A percentile compares a stretch with the other conserved stretches of the same genome.
Evolutionary conservation across 371 early-diverging fungal species (phyloP).

Genomic region (Rhizopus sp.): DNA sequence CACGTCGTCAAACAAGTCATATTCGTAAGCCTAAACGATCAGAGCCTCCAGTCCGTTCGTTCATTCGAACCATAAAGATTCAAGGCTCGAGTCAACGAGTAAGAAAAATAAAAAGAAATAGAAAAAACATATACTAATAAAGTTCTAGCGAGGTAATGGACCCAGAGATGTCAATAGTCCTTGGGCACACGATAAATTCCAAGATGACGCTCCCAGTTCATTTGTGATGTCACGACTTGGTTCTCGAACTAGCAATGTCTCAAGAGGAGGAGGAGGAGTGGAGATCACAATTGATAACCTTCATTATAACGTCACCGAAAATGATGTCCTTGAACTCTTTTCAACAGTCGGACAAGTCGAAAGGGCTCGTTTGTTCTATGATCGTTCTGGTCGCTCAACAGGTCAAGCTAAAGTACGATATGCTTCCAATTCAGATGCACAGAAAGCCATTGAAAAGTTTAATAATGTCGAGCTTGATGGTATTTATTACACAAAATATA

Average conservation of each 20-base stretch:
- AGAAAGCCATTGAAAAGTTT: constrained; percentile 43
- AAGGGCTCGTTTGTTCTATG: constrained; percentile 35
- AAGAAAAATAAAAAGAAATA: constrained; percentile 8
- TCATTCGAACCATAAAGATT: constrained; percentile 43
- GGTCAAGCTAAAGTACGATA: constrained; percentile 40
- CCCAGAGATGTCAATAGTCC: constrained; percentile 28
- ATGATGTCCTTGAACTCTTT: constrained; percentile 47
- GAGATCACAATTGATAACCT: constrained; percentile 37
- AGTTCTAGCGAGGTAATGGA: constrained; percentile 13
- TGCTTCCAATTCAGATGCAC: constrained; percentile 26
- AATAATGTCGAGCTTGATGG: constrained; percentile 47
- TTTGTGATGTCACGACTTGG: constrained; percentile 35
- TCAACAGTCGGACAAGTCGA: constrained; percentile 38
- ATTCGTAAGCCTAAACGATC: constrained; percentile 31
- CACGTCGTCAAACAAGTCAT: constrained; percentile 10
- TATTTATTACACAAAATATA: constrained; percentile 1
- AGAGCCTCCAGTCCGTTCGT: constrained; percentile 25
- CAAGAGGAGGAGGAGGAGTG: not conserved
- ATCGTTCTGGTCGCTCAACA: constrained; percentile 48
- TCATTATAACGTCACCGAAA: constrained; percentile 45
- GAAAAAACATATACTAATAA: not conserved
- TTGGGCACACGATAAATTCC: constrained; percentile 45
- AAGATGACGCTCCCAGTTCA: constrained; percentile 19
- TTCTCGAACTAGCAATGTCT: not conserved
- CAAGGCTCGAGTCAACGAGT: constrained; percentile 12